Base-by-base conservation (phyloP, 1,139 yeast genomes). In the Kurtzmaniella quercitrusa region DNA sequence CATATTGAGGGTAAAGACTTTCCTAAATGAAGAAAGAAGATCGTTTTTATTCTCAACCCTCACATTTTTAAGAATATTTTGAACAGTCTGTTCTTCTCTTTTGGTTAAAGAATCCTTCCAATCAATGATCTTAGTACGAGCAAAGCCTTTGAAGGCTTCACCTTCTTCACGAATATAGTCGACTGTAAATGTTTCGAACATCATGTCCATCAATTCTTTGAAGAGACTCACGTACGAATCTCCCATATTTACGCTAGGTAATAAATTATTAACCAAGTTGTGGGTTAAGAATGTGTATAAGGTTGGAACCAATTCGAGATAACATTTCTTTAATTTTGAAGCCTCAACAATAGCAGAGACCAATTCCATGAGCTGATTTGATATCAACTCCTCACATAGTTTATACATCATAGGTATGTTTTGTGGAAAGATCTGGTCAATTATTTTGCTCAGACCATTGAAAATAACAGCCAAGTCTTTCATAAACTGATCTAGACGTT, bases 11-110 rank as follows among this genome's bases (percentile, higher is more conserved):
- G 76, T 68, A 45, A 77, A 67, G 56, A 84, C 82, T 51, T 80
- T 83, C 22, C 80, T 77, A 59, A 84, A 84, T 53, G 82, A 77
- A 33, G 81, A 65, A 43, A 81, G 63, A 46, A 72, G 71, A 49
- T 72, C 78, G 48, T 63, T 68, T 41, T 71, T 72, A 1, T 74
- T 57, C 49, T 71, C 76, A 6, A 63, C 59, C 47, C 62, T 64
- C 12, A 72, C 76, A 40, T 66, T 68, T 46, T 66, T 65, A 41
- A 67, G 56, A 36, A 72, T 71, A 42, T 53, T 66, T 46, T 66
- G 65, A 1, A 68, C 56, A 0, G 75, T 70, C 49, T 70, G 74
- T 33, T 63, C 65, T 48, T 71, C 77, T 45, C 72, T 53, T 45
- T 63, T 60, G 11, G 64, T 61, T 1, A 70, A 55, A 2, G 58